Evolutionary conservation across 73 alveolate genomes (phyloP), one percentile per base, ranked within the genome.

Genomic region (Blepharisma japonicum): DNA sequence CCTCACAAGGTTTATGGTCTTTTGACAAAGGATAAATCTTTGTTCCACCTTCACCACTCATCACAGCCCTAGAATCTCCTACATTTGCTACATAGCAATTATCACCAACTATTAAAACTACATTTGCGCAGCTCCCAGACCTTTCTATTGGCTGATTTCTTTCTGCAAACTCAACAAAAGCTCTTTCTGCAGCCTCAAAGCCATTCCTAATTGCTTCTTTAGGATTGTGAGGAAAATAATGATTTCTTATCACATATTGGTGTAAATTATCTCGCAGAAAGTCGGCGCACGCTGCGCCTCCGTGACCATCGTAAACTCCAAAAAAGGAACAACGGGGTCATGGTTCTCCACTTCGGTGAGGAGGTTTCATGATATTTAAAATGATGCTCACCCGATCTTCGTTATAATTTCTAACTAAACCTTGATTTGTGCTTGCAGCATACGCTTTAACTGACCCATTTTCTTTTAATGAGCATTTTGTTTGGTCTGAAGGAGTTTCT

Each of bases 281-380:
- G 78, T 96, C 99, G 25, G 99, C 98, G 78, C 99, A 96, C 20
- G 97, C 94, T 55, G 94, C 87, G 48, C 99, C 99, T 25, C 99
- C 99, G 92, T 96, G 99, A 4, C 99, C 99, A 94, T 96, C 99
- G 82, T 92, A 96, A 47, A 96, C 90, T 3, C 97, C 98, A 81
- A 96, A 96, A 87, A 90, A 94, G 11, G 98, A 92, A 77, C 98
- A 94, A 70, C 91, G 81, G 5, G 99, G 99, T 98, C 99, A 96
- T 47, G 80, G 74, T 78, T 88, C 95, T n/a, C 82, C 89, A 77
- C 56, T 81, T 32, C 93, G 82, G 67, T 81, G 78, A 7, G 83
- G 55, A 27, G 97, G 97, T 74, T 88, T 94, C 45, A 78, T 79
- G 47, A 94, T 92, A 78, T 94, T 94, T 23, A 94, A 78, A 9